Evolutionary conservation across 2,329 filamentous ascomycete genomes (phyloP).

Genomic region (Fusarium buxicola): DNA sequence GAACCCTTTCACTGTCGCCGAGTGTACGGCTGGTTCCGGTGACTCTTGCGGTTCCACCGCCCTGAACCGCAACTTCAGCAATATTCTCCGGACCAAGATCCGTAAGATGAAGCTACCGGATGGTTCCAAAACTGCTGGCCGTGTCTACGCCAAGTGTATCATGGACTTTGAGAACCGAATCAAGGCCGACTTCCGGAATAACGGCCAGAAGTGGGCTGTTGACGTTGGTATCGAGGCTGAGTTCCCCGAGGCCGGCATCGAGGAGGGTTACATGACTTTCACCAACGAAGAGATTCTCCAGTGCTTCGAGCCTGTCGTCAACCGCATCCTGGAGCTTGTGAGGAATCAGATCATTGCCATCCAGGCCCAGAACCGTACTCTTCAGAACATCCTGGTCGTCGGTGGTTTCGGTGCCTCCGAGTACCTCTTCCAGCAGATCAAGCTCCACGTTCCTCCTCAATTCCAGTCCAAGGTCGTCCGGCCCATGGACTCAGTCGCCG

Average conservation of each 20-base stretch:
- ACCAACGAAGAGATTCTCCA: conserved; percentile 99
- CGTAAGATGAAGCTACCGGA: conserved; percentile 99
- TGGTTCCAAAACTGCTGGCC: conserved; percentile 95
- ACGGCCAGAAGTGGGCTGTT: conserved; percentile 98
- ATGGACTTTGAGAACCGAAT: conserved; percentile 99
- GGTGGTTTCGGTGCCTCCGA: conserved; percentile 98
- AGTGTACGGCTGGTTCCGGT: conserved; percentile 96
- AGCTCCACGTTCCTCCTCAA: conserved; percentile 96
- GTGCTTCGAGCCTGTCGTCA: conserved; percentile 98
- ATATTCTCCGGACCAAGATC: conserved; percentile 97
- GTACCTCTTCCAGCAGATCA: conserved; percentile 99
- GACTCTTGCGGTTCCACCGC: conserved; percentile 99
- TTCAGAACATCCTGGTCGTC: conserved; percentile 97
- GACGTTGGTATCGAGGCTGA: conserved; percentile 99
- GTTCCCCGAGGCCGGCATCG: conserved; percentile 96
- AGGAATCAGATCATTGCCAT: conserved; percentile 99
- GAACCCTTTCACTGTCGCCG: conserved; percentile 94
- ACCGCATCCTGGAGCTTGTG: conserved; percentile 94
- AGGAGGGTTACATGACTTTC: conserved; percentile 99
- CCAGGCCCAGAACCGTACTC: conserved; percentile 91
- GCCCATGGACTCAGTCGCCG: conserved; percentile 98
- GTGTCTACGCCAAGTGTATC: conserved; percentile 98
- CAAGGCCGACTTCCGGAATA: conserved; percentile 99
- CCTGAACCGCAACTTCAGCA: conserved; percentile 97
- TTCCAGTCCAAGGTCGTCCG: conserved; percentile 98